Percentiles rank a stretch among this genome's conserved stretches.
These are phyloP conservation scores for Bruguiera hainesii DNA, from an alignment of 441 rosid species.

Conservation along the genomic window DNA sequence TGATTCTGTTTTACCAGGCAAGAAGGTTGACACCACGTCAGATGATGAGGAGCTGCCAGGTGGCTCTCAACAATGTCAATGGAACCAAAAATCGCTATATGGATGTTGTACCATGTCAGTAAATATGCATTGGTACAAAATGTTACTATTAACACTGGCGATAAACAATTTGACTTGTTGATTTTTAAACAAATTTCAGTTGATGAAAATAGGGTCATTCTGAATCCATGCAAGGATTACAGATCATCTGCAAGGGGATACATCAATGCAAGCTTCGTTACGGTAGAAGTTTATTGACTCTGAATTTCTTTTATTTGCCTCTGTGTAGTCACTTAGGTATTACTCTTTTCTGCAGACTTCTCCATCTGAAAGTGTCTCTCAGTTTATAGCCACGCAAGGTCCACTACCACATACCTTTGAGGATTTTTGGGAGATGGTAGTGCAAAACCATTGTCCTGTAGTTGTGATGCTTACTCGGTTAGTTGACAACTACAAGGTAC, in stretches of 20 bases:
- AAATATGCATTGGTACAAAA: background rate
- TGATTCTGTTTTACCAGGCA: slow-evolving; percentile 31
- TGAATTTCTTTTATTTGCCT: background rate
- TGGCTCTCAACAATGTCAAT: slow-evolving; percentile 55
- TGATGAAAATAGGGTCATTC: slow-evolving; percentile 69
- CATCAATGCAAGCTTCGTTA: slow-evolving; percentile 78
- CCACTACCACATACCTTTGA: slow-evolving; percentile 74
- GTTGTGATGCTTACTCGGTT: slow-evolving; percentile 87
- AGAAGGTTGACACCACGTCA: slow-evolving; percentile 45
- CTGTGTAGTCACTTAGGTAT: background rate
- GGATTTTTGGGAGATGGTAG: slow-evolving; percentile 95
- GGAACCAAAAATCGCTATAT: slow-evolving; percentile 62
- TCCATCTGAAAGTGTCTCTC: slow-evolving; percentile 51
- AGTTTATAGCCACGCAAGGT: slow-evolving; percentile 89
- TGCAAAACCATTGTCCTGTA: slow-evolving; percentile 70
- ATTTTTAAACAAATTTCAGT: slow-evolving; percentile 37
- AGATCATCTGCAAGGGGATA: slow-evolving; percentile 65
- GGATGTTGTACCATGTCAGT: slow-evolving; percentile 72
- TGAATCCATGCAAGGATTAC: slow-evolving; percentile 61
- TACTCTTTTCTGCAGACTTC: slow-evolving; percentile 48
- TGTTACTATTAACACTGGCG: background rate
- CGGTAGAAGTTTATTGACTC: slow-evolving; percentile 29
- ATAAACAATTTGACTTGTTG: background rate
- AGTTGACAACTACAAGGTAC: slow-evolving; percentile 67
- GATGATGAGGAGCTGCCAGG: slow-evolving; percentile 47